Evolutionary conservation across 1,284 basidiomycete species (phyloP).

Genomic region (Microbotryum intermedium): DNA sequence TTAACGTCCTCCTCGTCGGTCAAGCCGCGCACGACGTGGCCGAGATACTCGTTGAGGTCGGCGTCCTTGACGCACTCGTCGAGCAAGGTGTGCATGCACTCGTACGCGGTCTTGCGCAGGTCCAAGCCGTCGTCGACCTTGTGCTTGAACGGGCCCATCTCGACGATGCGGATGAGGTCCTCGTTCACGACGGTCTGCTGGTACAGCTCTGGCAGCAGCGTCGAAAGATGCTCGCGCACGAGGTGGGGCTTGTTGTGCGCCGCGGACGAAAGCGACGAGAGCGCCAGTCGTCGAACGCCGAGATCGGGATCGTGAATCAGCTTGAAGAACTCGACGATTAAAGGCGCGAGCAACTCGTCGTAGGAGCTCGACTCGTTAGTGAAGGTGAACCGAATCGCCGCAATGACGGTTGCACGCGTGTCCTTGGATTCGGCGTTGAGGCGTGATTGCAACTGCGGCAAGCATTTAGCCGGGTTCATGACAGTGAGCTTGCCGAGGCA

Average conservation of each 20-base stretch:
- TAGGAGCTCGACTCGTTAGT: conserved; percentile 74
- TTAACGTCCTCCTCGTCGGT: conserved; percentile 94
- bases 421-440: conserved; percentile 55
- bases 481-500: conserved; percentile 93
- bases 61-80: conserved; percentile 81
- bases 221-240: conserved; percentile 69
- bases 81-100: conserved; percentile 91
- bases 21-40: conserved; percentile 71
- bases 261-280: conserved; percentile 85
- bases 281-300: conserved; percentile 71
- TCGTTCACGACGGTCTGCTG: conserved; percentile 71
- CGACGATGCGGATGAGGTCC: conserved; percentile 71
- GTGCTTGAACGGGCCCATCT: conserved; percentile 98
- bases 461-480: conserved; percentile 75
- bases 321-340: conserved; percentile 81
- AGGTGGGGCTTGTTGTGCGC: conserved; percentile 89
- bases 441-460: conserved; percentile 80
- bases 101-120: conserved; percentile 79
- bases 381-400: conserved; percentile 91
- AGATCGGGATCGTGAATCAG: conserved; percentile 77
- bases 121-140: conserved; percentile 89
- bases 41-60: conserved; percentile 75
- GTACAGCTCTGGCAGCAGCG: conserved; percentile 75
- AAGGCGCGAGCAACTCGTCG: conserved; percentile 75
- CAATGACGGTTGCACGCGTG: conserved; percentile 69